Evolutionary conservation across 1,284 basidiomycete species (phyloP).

Genomic region (Fomitopsis betulina): DNA sequence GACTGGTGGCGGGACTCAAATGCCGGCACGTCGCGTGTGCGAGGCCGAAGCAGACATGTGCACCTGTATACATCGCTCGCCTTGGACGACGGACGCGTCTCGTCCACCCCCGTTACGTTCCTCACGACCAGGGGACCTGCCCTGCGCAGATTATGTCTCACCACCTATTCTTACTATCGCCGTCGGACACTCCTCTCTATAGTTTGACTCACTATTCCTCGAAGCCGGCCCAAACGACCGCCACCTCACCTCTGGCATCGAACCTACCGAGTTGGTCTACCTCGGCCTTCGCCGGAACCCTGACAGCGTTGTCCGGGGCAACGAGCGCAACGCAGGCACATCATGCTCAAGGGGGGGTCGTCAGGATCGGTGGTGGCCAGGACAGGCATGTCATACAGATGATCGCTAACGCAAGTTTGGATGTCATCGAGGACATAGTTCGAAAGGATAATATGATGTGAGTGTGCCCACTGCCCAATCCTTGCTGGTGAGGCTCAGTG

Average conservation of each 20-base stretch:
- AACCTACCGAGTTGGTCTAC: constrained; percentile 84
- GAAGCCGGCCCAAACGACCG: constrained; percentile 53
- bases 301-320: constrained; percentile 78
- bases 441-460: constrained; percentile 83
- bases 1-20: background rate
- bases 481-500: background rate
- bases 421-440: constrained; percentile 89
- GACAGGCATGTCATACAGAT: constrained; percentile 94
- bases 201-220: constrained; percentile 75
- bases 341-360: constrained; percentile 50
- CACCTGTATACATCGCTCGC: too few relatives aligned
- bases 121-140: background rate
- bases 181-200: constrained; percentile 79
- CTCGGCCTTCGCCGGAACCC: constrained; percentile 81
- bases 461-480: constrained; percentile 26
- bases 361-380: constrained; percentile 65
- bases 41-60: too few relatives aligned
- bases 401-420: constrained; percentile 91
- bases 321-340: constrained; percentile 62
- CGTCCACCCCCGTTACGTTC: too few relatives aligned
- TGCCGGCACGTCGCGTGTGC: background rate
- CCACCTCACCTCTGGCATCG: constrained; percentile 61
- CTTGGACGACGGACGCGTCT: too few relatives aligned
- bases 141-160: constrained; percentile 59
- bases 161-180: constrained; percentile 77